Evolutionary conservation across 192 early-diverging fungal genomes (phyloP).

Genomic region (Coemansia sp.): DNA sequence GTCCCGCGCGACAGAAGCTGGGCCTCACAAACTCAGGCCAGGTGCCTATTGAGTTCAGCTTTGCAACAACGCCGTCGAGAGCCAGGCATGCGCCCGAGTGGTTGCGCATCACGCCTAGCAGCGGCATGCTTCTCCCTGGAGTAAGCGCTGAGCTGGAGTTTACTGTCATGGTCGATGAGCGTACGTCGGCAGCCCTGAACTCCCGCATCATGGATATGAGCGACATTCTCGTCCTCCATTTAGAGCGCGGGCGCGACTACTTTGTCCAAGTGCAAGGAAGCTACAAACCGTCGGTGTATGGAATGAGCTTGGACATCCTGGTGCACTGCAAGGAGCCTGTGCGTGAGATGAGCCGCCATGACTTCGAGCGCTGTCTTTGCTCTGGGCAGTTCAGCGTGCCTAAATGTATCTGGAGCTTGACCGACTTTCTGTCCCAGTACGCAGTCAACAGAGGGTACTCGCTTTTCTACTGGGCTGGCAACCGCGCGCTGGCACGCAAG

Average conservation of each 20-base stretch:
- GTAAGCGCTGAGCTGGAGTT: slow-evolving; percentile 24
- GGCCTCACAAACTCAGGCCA: slow-evolving; percentile 72
- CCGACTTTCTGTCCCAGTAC: slow-evolving; percentile 47
- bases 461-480: slow-evolving; percentile 55
- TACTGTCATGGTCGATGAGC: slow-evolving; percentile 58
- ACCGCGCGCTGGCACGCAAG: slow-evolving; percentile 61
- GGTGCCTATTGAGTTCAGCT: slow-evolving; percentile 71
- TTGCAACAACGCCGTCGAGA: slow-evolving; percentile 69
- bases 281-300: slow-evolving; percentile 75
- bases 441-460: slow-evolving; percentile 33
- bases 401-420: slow-evolving; percentile 45
- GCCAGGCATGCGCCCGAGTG: slow-evolving; percentile 64
- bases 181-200: slow-evolving; percentile 58
- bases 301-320: slow-evolving; percentile 66
- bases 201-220: slow-evolving; percentile 26
- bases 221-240: slow-evolving; percentile 70
- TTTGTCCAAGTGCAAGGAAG: slow-evolving; percentile 75
- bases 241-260: slow-evolving; percentile 79
- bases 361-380: slow-evolving; percentile 42
- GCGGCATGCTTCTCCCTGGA: slow-evolving; percentile 75
- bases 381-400: slow-evolving; percentile 53
- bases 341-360: slow-evolving; percentile 51
- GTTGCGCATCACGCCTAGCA: slow-evolving; percentile 64
- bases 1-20: slow-evolving; percentile 55
- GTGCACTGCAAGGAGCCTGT: slow-evolving; percentile 61